Evolutionary conservation across 75 land plant species (phyloP).

Genomic region (Chamaecyparis obtusa): DNA sequence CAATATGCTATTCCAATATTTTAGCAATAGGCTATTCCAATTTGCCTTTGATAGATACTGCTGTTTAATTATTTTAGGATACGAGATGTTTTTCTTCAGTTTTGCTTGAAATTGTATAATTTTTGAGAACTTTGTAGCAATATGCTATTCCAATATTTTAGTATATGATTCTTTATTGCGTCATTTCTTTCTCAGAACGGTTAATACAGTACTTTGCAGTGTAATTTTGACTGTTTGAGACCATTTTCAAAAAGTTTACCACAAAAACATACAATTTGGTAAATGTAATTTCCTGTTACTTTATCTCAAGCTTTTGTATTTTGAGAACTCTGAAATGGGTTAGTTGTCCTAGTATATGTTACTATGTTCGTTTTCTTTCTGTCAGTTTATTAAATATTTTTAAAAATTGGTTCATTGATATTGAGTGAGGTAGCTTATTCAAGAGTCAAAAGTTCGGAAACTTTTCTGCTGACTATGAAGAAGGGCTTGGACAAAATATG

Average conservation of each 20-base stretch:
- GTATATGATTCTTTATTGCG: background rate
- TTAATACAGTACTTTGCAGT: background rate
- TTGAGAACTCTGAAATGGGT: background rate
- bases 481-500: background rate
- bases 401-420: background rate
- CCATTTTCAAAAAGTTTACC: background rate
- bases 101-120: too few species aligned
- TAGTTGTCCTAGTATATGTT: background rate
- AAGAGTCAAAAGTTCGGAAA: background rate
- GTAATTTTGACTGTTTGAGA: background rate
- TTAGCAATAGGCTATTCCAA: too few species aligned
- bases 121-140: too few species aligned
- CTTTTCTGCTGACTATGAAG: background rate
- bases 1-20: too few species aligned
- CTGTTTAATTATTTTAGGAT: too few species aligned
- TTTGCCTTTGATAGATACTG: too few species aligned
- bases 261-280: background rate
- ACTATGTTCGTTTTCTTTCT: background rate
- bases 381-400: background rate
- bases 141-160: background rate
- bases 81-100: too few species aligned
- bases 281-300: background rate
- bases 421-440: background rate
- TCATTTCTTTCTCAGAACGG: background rate
- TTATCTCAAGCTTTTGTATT: background rate